These are phyloP conservation scores for Kwoniella sp. DNA, from an alignment of 768 basidiomycete species.

Conservation along the genomic window DNA sequence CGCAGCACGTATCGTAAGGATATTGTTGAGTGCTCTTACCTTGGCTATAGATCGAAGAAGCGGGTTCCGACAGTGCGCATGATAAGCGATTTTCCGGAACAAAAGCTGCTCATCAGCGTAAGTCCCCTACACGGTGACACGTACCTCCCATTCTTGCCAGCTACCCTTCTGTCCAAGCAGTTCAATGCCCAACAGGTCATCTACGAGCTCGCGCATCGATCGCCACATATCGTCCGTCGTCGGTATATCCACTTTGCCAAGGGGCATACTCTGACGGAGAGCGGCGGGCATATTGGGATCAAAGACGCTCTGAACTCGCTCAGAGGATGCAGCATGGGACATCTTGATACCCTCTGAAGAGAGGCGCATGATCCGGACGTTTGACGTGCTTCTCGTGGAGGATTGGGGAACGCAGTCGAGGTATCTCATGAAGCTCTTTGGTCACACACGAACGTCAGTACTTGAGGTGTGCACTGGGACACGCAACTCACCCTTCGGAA, in stretches of 20 bases:
- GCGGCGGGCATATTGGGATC: conserved; percentile 40
- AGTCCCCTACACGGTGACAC: not conserved
- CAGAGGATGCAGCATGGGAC: not conserved
- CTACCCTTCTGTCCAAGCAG: not conserved
- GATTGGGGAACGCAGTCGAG: not conserved
- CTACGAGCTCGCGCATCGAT: conserved; percentile 24
- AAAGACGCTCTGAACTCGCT: conserved; percentile 21
- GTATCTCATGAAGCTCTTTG: conserved; percentile 14
- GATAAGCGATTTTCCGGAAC: conserved; percentile 4
- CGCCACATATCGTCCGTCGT: conserved; percentile 20
- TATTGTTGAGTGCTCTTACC: not conserved
- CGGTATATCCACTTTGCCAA: conserved; percentile 36
- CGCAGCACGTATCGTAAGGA: not conserved
- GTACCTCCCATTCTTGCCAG: conserved; percentile 30
- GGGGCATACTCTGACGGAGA: conserved; percentile 53
- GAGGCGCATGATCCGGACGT: conserved; percentile 16
- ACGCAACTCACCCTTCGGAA: conserved; percentile 40
- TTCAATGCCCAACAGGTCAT: conserved; percentile 26
- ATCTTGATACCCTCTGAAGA: conserved; percentile 4
- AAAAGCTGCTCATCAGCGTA: conserved; percentile 3
- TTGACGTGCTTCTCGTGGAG: not conserved
- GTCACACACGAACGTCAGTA: not conserved
- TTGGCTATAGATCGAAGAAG: conserved; percentile 16
- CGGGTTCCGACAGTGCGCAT: not conserved
- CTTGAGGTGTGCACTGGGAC: conserved; percentile 7